Evolutionary conservation across 2,329 filamentous ascomycete species (phyloP), one percentile per base, ranked within the genome.

Genomic region (Colletotrichum incanum): DNA sequence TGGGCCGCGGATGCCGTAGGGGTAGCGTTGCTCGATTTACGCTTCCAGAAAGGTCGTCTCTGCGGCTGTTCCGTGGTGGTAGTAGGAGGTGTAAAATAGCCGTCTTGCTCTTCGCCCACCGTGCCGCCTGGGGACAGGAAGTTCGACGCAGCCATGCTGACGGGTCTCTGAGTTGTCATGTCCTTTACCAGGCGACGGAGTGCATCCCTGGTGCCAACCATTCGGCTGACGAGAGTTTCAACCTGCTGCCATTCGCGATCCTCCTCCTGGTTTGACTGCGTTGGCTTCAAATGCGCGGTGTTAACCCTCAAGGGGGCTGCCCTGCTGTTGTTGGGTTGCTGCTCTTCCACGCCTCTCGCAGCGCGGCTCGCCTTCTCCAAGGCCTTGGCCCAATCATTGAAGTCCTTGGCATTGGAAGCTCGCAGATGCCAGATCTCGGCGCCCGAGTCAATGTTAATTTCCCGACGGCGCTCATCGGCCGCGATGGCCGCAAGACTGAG

Each of bases 341-440:
- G 60, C 58, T 75, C 14, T 76, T 77, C 88, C 39, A 88, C 76
- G 2, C 88, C 88, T 72, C 90, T 84, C 16, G 91, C 88, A 72
- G 89, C 85, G 71, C 92, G 89, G 74, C 94, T 93, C 5, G 96
- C 95, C 75, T 90, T 92, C 81, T 98, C 95, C 62, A 99, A 85
- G 0, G 95, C 96, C 58, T 89, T 88, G 59, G 93, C 94, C 96
- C 96, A 99, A 23, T 93, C 92, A 58, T 90, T 88, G 79, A 98
- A 99, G 74, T 98, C 96, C 75, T 93, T 93, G 61, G 91, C 89
- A 76, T 94, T 97, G 61, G 89, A 90, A 3, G 96, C 94, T 77
- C 92, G 92, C 39, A 99, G 86, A 83, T 98, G 96, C 96, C 96
- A 99, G 34, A 99, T 91, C 82, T 99, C 96, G 2, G 96, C 95